Evolutionary conservation across 179 eudicot species (phyloP).

Genomic region (Carnegiea gigantea): DNA sequence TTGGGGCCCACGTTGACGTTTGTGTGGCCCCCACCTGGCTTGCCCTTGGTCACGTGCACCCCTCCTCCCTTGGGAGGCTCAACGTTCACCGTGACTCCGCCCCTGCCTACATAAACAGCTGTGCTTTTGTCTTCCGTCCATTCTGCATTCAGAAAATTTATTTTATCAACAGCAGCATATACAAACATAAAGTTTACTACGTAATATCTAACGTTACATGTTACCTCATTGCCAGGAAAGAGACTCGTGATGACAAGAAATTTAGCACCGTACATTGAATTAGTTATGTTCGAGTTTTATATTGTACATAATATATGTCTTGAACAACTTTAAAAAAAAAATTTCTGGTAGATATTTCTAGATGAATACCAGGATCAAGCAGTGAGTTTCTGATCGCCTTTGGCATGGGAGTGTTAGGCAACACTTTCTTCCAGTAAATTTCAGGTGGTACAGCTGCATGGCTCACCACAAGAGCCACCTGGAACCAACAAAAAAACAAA

Average conservation of each 20-base stretch:
- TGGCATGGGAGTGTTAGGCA: conserved; percentile 69
- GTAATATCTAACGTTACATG: no score
- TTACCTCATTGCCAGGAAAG: no score
- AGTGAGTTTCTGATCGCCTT: conserved; percentile 48
- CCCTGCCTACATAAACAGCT: neutral
- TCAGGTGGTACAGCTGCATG: conserved; percentile 54
- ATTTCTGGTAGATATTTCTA: neutral
- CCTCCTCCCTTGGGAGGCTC: neutral
- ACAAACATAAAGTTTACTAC: no score
- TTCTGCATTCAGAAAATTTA: neutral
- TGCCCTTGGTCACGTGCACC: neutral
- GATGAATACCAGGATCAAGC: conserved; percentile 31
- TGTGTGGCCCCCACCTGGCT: neutral
- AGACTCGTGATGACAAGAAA: no score
- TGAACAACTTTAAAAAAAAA: no score
- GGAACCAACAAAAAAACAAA: neutral
- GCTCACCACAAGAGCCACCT: conserved; percentile 41
- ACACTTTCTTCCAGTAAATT: conserved; percentile 57
- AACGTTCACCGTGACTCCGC: neutral
- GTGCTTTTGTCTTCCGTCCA: conserved; percentile 20
- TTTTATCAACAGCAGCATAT: neutral
- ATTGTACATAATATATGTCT: no score
- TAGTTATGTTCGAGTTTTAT: no score
- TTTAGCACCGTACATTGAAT: no score
- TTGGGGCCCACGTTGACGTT: neutral